These are phyloP conservation scores for Zizania latifolia DNA, from an alignment of 176 grass and related monocot species.

Conservation along the genomic window DNA sequence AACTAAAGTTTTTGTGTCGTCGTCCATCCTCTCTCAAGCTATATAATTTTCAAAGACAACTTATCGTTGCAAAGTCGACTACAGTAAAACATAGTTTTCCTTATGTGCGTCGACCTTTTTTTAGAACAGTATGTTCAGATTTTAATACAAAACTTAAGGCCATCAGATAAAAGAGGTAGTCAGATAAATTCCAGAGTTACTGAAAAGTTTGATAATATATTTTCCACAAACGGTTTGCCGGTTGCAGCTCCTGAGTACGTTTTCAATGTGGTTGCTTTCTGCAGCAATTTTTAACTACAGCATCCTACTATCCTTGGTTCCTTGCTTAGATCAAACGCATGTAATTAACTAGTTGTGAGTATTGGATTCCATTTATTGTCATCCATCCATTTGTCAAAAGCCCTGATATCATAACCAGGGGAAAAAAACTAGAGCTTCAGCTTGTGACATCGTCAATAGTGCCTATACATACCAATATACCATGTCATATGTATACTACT, in stretches of 20 bases:
- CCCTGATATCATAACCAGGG: background rate
- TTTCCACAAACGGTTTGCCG: background rate
- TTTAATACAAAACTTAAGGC: background rate
- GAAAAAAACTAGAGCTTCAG: conserved; percentile 24
- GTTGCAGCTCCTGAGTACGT: background rate
- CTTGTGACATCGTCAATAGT: too few species aligned
- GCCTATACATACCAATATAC: too few species aligned
- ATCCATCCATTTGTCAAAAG: conserved; percentile 24
- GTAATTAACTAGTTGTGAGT: background rate
- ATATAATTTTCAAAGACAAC: background rate
- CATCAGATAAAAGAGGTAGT: background rate
- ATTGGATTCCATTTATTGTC: conserved; percentile 36
- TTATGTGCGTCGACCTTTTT: too few species aligned
- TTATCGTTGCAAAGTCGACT: background rate
- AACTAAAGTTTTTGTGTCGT: background rate
- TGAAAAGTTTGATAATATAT: background rate
- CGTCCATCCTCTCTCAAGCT: background rate
- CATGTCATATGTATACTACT: too few species aligned
- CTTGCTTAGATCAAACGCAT: conserved; percentile 31
- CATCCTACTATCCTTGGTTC: background rate
- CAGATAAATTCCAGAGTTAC: background rate
- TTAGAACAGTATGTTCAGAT: too few species aligned
- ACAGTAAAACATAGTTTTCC: background rate
- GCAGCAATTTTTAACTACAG: conserved; percentile 5
- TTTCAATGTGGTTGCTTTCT: conserved; percentile 6